A percentile compares a stretch with the other conserved stretches of the same genome.
phyloP scores from a whole-genome alignment of 805 yeast genomes.

The Saccharomycopsis sp. region DNA sequence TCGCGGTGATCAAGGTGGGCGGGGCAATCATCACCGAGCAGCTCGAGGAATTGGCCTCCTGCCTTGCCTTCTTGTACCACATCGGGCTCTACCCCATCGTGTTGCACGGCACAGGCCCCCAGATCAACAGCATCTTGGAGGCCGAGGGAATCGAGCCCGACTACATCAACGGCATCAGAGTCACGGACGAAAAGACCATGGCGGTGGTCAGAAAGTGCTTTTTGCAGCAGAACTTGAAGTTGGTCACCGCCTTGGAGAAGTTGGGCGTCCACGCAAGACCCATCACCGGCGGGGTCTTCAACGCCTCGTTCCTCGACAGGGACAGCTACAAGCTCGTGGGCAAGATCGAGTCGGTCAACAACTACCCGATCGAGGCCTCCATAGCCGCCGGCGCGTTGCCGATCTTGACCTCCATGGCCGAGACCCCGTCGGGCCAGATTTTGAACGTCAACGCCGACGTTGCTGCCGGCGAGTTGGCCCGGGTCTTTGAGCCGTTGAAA shows the following conservation, averaged over 20 bases:
- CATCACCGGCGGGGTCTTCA: constrained; percentile 94
- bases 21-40: constrained; percentile 98
- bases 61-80: constrained; percentile 92
- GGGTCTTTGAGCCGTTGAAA: constrained; percentile 94
- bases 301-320: constrained; percentile 85
- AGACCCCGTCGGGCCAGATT: constrained; percentile 93
- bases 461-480: constrained; percentile 96
- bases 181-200: constrained; percentile 93
- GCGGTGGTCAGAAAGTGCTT: constrained; percentile 92
- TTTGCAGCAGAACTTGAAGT: constrained; percentile 87
- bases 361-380: constrained; percentile 85
- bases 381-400: constrained; percentile 96
- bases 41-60: constrained; percentile 86
- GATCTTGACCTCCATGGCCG: constrained; percentile 92
- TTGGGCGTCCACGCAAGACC: constrained; percentile 99
- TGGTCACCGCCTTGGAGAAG: constrained; percentile 92
- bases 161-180: constrained; percentile 92
- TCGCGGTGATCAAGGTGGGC: constrained; percentile 97
- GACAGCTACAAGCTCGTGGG: constrained; percentile 93
- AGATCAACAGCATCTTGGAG: constrained; percentile 89
- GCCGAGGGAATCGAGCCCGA: constrained; percentile 93
- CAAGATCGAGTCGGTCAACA: constrained; percentile 76
- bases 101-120: constrained; percentile 98
- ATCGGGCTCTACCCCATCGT: constrained; percentile 97
- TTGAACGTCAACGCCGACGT: constrained; percentile 97